phyloP scores from a whole-genome alignment of 1,284 basidiomycete species.

The Pseudozyma sp. region DNA sequence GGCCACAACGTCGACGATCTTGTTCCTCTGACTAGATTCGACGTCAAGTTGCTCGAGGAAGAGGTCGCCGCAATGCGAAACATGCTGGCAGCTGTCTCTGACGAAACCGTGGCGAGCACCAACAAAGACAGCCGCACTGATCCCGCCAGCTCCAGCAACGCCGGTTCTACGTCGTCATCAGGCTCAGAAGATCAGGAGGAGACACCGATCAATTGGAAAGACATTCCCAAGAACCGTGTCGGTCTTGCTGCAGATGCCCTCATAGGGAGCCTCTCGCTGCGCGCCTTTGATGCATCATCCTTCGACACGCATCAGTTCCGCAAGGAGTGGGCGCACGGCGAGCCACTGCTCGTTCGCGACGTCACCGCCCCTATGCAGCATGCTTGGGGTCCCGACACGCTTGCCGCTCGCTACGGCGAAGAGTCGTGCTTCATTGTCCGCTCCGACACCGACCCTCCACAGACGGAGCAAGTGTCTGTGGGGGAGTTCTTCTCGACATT shows the following conservation, averaged over 20 bases:
- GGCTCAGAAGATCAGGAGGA: slow-evolving; percentile 1
- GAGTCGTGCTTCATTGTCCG: slow-evolving; percentile 75
- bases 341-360: slow-evolving; percentile 52
- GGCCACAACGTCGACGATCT: slow-evolving; percentile 72
- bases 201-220: slow-evolving; percentile 23
- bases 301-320: slow-evolving; percentile 31
- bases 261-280: slow-evolving; percentile 26
- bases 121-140: too few relatives aligned
- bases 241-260: slow-evolving; percentile 31
- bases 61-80: slow-evolving; percentile 76
- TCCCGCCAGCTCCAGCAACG: too few relatives aligned
- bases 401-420: slow-evolving; percentile 75
- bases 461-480: slow-evolving; percentile 75
- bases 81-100: slow-evolving; percentile 36
- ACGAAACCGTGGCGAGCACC: neutral
- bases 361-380: slow-evolving; percentile 30
- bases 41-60: slow-evolving; percentile 76
- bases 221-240: slow-evolving; percentile 4
- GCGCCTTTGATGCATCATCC: slow-evolving; percentile 13
- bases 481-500: slow-evolving; percentile 84
- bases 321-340: slow-evolving; percentile 47
- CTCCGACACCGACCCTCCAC: slow-evolving; percentile 72
- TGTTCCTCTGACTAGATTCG: slow-evolving; percentile 77
- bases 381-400: slow-evolving; percentile 83
- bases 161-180: neutral